Evolutionary conservation across 805 yeast genomes (phyloP).

Genomic region (Myxozyma geophila): DNA sequence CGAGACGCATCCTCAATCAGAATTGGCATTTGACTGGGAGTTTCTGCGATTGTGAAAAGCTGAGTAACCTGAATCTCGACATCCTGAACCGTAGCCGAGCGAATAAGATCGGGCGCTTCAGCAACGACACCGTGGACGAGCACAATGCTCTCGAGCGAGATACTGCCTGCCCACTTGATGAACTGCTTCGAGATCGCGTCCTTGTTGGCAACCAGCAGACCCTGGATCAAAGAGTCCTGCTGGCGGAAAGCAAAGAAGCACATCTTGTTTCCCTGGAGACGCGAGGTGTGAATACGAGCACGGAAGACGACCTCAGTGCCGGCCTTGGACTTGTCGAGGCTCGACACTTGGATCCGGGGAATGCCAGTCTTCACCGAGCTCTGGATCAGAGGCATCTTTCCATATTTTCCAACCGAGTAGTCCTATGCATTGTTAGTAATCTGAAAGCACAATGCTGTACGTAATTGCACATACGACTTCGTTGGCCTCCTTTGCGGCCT

Average conservation of each 20-base stretch:
- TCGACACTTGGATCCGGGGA: constrained; percentile 61
- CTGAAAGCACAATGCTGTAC: not conserved
- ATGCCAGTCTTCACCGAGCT: constrained; percentile 70
- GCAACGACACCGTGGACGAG: constrained; percentile 82
- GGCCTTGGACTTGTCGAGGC: constrained; percentile 60
- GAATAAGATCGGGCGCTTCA: constrained; percentile 84
- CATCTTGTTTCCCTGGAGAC: constrained; percentile 96
- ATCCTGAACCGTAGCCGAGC: constrained; percentile 89
- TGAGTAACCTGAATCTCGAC: constrained; percentile 80
- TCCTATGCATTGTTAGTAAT: constrained; percentile 49
- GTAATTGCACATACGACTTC: constrained; percentile 52
- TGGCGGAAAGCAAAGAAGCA: constrained; percentile 90
- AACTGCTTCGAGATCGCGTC: constrained; percentile 85
- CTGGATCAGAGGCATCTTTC: constrained; percentile 85
- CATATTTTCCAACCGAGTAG: constrained; percentile 85
- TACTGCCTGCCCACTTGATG: constrained; percentile 92
- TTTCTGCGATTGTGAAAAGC: constrained; percentile 77
- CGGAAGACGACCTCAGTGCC: constrained; percentile 83
- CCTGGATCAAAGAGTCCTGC: constrained; percentile 82
- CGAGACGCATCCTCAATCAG: constrained; percentile 96
- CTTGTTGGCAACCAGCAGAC: constrained; percentile 74
- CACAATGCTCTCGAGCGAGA: constrained; percentile 89
- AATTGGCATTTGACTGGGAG: constrained; percentile 92
- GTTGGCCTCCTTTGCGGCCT: constrained; percentile 74
- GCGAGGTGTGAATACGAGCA: constrained; percentile 90